Evolutionary conservation across 148 eudicot genomes (phyloP).

Genomic region (Vaccinium corymbosum): DNA sequence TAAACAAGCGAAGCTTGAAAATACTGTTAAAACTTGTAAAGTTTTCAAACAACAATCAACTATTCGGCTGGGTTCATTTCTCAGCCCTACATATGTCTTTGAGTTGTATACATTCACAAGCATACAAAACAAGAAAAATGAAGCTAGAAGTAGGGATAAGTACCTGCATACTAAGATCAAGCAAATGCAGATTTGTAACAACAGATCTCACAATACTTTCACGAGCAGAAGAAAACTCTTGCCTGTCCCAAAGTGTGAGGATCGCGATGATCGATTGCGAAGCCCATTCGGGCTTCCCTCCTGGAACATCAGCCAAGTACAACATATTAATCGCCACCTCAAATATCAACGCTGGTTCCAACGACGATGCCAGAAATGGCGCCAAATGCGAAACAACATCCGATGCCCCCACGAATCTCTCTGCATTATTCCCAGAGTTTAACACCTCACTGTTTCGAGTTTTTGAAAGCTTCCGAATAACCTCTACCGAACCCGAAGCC

Average conservation of each 20-base stretch:
- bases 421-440: constrained; percentile 55
- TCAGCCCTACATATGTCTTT: not conserved
- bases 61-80: too few species aligned
- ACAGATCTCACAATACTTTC: constrained; percentile 97
- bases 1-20: too few species aligned
- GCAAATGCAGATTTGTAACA: constrained; percentile 90
- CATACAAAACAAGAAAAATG: not conserved
- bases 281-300: constrained; percentile 99
- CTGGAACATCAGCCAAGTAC: constrained; percentile 95
- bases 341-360: constrained; percentile 89
- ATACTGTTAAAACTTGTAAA: too few species aligned
- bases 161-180: constrained; percentile 99
- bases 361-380: constrained; percentile 68
- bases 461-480: constrained; percentile 58
- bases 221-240: constrained; percentile 88
- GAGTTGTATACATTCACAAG: not conserved
- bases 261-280: constrained; percentile 80
- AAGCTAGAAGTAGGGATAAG: constrained; percentile 5
- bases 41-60: too few species aligned
- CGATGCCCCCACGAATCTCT: constrained; percentile 89
- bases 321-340: constrained; percentile 95
- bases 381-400: constrained; percentile 94
- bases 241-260: constrained; percentile 98
- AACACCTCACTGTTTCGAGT: constrained; percentile 16
- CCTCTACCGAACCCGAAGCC: constrained; percentile 80